Percentiles rank a stretch among this genome's conserved stretches.
Conservation (phyloP, 1,284 basidiomycete species). For the Cutaneotrichosporon curvatum region DNA sequence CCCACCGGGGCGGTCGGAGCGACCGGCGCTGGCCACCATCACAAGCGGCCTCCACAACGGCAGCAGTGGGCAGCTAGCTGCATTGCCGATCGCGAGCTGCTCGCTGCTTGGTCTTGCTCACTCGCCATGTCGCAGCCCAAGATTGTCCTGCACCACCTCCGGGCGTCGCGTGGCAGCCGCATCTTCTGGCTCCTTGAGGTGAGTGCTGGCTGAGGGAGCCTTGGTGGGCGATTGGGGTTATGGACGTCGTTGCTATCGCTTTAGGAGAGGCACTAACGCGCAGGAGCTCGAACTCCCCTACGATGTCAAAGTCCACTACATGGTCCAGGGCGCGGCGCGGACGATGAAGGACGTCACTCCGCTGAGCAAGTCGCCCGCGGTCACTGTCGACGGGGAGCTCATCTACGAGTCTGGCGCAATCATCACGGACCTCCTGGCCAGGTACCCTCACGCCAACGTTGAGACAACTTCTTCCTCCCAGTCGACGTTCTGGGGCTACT, state of each 20-base stretch:
- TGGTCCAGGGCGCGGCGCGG: not conserved
- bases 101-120: too few species aligned
- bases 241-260: too few species aligned
- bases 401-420: slow-evolving; percentile 4
- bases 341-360: not conserved
- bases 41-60: too few species aligned
- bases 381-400: not conserved
- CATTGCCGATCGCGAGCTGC: too few species aligned
- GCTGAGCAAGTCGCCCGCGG: not conserved
- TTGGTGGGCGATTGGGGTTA: too few species aligned
- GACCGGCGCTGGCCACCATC: too few species aligned
- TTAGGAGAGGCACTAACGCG: too few species aligned
- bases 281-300: slow-evolving; percentile 32
- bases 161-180: slow-evolving; percentile 32
- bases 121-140: not conserved
- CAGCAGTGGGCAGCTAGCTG: too few species aligned
- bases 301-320: slow-evolving; percentile 29
- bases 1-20: too few species aligned
- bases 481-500: slow-evolving; percentile 5
- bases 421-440: slow-evolving; percentile 6
- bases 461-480: not conserved
- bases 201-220: slow-evolving; percentile 12
- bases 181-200: slow-evolving; percentile 29
- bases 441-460: not conserved
- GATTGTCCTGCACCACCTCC: slow-evolving; percentile 39